Percentiles rank a stretch among this genome's conserved stretches.
phyloP scores from a whole-genome alignment of 164 flowering plant genomes.

The Nymphaea colorata region DNA sequence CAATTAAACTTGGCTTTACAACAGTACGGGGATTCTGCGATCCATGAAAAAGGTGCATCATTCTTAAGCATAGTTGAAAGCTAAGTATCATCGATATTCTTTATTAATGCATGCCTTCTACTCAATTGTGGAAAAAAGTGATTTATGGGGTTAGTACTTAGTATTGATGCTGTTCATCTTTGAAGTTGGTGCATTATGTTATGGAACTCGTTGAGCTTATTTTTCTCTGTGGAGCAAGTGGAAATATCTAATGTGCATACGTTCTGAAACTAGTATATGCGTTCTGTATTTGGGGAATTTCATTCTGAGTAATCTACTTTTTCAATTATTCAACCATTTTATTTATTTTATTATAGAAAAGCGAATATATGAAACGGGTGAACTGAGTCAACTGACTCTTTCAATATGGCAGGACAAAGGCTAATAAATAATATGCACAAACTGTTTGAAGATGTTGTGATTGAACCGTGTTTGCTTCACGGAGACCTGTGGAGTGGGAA shows the following conservation, averaged over 20 bases:
- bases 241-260: too few relatives aligned
- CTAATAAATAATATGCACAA: conserved; percentile 58
- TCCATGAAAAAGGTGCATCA: conserved; percentile 69
- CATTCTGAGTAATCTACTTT: too few relatives aligned
- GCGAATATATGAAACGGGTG: neutral
- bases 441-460: conserved; percentile 58
- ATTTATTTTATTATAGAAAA: too few relatives aligned
- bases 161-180: too few relatives aligned
- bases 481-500: conserved; percentile 99
- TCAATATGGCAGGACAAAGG: conserved; percentile 44
- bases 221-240: neutral
- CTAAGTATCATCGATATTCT: neutral
- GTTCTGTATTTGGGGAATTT: too few relatives aligned
- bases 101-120: neutral
- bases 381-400: neutral
- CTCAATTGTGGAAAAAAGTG: neutral
- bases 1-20: conserved; percentile 66
- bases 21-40: conserved; percentile 65
- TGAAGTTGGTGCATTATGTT: too few relatives aligned
- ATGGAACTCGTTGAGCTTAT: neutral
- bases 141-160: too few relatives aligned
- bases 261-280: neutral
- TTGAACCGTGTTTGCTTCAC: conserved; percentile 92
- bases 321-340: neutral
- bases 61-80: too few relatives aligned